phyloP scores from a whole-genome alignment of 176 grass and related monocot species.

The Hyparrhenia diplandra region DNA sequence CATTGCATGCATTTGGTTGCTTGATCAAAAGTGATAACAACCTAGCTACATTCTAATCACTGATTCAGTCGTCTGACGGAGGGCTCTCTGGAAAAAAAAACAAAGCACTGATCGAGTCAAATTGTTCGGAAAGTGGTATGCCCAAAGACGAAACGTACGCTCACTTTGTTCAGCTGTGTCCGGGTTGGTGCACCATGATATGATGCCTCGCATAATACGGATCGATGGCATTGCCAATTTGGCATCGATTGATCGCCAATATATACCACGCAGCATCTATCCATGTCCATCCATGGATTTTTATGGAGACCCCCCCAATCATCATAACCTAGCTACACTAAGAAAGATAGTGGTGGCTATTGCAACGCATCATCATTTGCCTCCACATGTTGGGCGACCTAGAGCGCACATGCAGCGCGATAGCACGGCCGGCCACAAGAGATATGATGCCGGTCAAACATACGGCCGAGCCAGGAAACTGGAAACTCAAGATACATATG shows the following conservation, averaged over 20 bases:
- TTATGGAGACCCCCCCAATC: not conserved
- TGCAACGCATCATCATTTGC: not conserved
- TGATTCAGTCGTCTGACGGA: not conserved
- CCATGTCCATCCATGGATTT: too few relatives aligned
- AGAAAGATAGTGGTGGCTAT: not conserved
- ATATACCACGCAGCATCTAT: too few relatives aligned
- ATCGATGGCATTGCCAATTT: not conserved
- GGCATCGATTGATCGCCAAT: too few relatives aligned
- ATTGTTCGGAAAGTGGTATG: not conserved
- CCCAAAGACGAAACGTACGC: not conserved
- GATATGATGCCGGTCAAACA: conserved; percentile 28
- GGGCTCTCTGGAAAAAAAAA: not conserved
- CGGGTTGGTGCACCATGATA: not conserved
- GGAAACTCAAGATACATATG: too few relatives aligned
- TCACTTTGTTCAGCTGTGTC: too few relatives aligned
- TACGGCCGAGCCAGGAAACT: not conserved
- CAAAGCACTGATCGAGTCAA: not conserved
- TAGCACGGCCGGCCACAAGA: not conserved
- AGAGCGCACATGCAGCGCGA: conserved; percentile 23
- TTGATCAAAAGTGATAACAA: not conserved
- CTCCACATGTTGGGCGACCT: conserved; percentile 31
- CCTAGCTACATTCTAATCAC: not conserved
- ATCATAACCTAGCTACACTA: conserved; percentile 23
- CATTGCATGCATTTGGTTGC: not conserved
- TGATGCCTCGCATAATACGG: not conserved